These are phyloP conservation scores for Penicillium daleae DNA, from an alignment of 495 filamentous ascomycete species.

Conservation along the genomic window DNA sequence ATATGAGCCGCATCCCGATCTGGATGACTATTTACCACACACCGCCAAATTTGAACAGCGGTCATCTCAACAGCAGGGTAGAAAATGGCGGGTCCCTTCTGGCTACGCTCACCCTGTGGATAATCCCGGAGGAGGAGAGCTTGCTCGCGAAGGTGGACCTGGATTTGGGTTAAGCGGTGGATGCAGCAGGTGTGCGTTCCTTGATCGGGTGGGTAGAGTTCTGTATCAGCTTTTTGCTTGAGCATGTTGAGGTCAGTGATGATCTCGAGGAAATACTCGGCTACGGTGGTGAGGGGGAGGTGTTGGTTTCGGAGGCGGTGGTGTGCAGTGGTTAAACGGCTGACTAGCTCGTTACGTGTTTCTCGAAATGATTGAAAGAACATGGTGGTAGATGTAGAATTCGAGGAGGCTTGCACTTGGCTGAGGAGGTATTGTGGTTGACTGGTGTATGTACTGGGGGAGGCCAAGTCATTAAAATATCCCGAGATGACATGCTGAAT, in stretches of 20 bases:
- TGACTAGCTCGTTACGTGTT: background rate
- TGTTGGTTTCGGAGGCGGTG: background rate
- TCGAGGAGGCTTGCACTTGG: background rate
- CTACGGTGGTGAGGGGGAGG: background rate
- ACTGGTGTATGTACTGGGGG: background rate
- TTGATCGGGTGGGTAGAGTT: background rate
- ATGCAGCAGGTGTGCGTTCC: background rate
- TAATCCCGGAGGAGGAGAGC: background rate
- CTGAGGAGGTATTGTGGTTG: background rate
- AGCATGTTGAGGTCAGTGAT: background rate
- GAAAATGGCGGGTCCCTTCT: background rate
- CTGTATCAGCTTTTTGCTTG: background rate
- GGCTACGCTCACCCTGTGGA: background rate
- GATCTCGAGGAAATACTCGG: background rate
- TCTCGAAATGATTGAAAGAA: background rate
- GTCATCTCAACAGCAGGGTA: background rate
- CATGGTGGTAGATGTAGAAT: background rate
- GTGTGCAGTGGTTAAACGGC: background rate
- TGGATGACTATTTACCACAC: background rate
- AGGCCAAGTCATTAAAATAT: background rate
- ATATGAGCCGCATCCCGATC: background rate
- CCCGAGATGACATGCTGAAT: background rate
- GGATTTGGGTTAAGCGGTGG: background rate
- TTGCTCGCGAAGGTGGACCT: background rate
- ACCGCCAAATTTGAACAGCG: background rate